Base-by-base conservation (phyloP, 2,329 filamentous ascomycete genomes). In the Aureobasidium sp. region DNA sequence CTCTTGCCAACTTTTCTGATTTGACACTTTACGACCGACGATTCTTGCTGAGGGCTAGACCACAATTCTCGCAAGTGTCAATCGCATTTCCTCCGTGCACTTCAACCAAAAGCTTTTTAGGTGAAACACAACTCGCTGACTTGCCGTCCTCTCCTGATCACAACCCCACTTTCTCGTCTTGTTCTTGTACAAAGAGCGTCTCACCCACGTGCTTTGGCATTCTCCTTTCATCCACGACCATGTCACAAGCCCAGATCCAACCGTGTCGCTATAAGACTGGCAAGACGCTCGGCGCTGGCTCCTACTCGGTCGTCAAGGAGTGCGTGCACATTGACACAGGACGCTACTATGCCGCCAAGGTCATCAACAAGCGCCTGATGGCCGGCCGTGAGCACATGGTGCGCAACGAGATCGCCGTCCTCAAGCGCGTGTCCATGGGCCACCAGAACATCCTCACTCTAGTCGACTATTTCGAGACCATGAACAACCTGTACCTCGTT, bases 291-390 rank as follows among this genome's bases (percentile, higher is more conserved):
- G 94, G 94, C 66, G 92, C 94, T 37, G 94, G 94, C 66, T 97
- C 92, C 63, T 99, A 99, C 78, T 97, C 92, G 41, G 94, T 97
- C 55, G 94, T 99, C 66, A 97, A 97, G 76, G 94, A 99, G 79
- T 99, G 94, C 74, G 92, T 97, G 32, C 94, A 99, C 75, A 97
- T 97, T 71, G 93, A 97, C 70, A 97, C 94, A 0, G 93, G 93
- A 50, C 87, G 92, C 67, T 97, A 97, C 77, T 99, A 97, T 86
- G 94, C 94, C 32, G 93, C 94, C 65, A 99, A 99, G 76, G 94
- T 99, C 66, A 99, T 99, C 77, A 99, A 99, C 79, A 99, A 99
- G 82, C 84, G 93, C 63, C 81, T 99, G 68, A 99, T 99, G 94
- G 90, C 92, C 7, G 94, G 94, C 37, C 84, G 94, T 68, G 94